Percentiles rank a stretch among this genome's conserved stretches.
Evolutionary conservation across 2,329 filamentous ascomycete genomes (phyloP).

Genomic region (Fonsecaea nubica): DNA sequence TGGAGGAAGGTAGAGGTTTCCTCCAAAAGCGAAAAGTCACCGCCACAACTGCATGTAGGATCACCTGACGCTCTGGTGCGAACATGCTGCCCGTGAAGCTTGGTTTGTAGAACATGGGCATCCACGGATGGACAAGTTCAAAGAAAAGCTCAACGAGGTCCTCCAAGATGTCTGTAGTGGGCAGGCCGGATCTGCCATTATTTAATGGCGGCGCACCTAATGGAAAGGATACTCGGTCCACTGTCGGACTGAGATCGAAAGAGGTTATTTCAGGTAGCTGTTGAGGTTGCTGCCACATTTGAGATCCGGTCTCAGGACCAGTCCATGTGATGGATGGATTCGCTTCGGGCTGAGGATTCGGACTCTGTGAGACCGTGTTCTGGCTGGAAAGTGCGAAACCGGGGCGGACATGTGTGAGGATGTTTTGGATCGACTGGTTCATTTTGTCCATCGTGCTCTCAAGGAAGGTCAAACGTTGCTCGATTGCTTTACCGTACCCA

Average conservation of each 20-base stretch:
- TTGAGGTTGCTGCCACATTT: slow-evolving; percentile 17
- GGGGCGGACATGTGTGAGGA: slow-evolving; percentile 17
- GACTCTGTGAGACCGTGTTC: too few species aligned
- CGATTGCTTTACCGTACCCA: slow-evolving; percentile 22
- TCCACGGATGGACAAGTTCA: slow-evolving; percentile 22
- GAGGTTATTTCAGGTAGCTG: slow-evolving; percentile 18
- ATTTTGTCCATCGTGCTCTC: slow-evolving; percentile 24
- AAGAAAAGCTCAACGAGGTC: slow-evolving; percentile 25
- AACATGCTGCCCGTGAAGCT: slow-evolving; percentile 21
- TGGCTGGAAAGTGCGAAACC: not conserved
- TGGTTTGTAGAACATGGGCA: slow-evolving; percentile 19
- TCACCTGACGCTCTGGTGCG: slow-evolving; percentile 17
- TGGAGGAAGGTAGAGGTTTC: slow-evolving; percentile 7
- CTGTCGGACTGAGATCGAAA: slow-evolving; percentile 16
- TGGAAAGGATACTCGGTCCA: slow-evolving; percentile 14
- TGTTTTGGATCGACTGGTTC: slow-evolving; percentile 23
- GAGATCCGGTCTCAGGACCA: slow-evolving; percentile 7
- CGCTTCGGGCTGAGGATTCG: not conserved
- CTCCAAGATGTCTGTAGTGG: slow-evolving; percentile 14
- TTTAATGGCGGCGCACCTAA: not conserved
- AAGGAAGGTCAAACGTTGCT: slow-evolving; percentile 16
- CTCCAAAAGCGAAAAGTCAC: slow-evolving; percentile 24
- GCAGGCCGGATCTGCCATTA: not conserved
- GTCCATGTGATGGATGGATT: slow-evolving; percentile 15
- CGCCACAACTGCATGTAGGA: slow-evolving; percentile 18